Base-by-base conservation (phyloP, 345 rosid species). In the Xanthoceras sorbifolium region DNA sequence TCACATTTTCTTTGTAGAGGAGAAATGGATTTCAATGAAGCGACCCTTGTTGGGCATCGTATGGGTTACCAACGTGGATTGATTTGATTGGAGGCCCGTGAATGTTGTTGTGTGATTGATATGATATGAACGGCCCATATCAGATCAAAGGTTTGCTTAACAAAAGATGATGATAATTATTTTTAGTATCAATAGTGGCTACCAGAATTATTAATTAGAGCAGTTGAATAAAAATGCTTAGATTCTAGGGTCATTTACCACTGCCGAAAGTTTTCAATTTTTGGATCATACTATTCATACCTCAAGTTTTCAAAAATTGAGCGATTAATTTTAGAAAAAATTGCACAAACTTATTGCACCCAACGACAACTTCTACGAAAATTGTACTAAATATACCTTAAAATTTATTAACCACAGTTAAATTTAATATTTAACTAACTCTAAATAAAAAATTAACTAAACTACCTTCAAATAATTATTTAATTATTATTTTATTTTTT, bases 1-100 rank as follows among this genome's bases (percentile, higher is more conserved):
- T 73, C 59, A 42, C 68, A 42, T 25, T 73, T 73, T 73, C 22
- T 20, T 72, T 11, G 31, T 59, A 18, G 29, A 7, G 20, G 48
- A 34, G 42, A 71, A 67, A n/a, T 22, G 38, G 25, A 32, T 22
- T 70, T 22, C 29, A 31, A 25, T 34, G 23, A 0, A 8, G 25
- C 59, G 20, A 10, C 23, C 18, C 9, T 25, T 2, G 1, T 46
- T 25, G 25, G n/a, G 9, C 62, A 22, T 67, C 25, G 3, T 42
- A 0, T 15, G 7, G 6, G 12, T 17, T 14, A 23, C 75, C 44
- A 14, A 25, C 75, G 67, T 72, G 75, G 38, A 18, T 34, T 38
- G 9, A 15, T 72, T 8, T 26, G 4, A 59, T 60, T 72, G 55
- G 18, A 9, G 1, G 1, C 7, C 6, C 3, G 3, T 10, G 10